Evolutionary conservation across 2,329 filamentous ascomycete genomes (phyloP).

Genomic region (Aureobasidium lini): DNA sequence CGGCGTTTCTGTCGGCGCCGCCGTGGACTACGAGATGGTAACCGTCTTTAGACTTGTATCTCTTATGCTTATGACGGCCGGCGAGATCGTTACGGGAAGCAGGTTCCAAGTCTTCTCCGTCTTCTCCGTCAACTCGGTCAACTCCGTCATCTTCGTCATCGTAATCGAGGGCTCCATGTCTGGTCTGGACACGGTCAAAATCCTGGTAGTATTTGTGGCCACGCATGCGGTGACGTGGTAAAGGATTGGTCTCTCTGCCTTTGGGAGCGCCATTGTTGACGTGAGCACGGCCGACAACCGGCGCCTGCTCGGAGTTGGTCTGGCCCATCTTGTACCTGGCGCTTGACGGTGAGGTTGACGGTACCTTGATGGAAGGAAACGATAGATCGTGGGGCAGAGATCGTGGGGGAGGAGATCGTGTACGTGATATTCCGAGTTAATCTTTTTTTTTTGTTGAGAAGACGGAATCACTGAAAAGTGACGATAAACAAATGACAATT

Average conservation of each 20-base stretch:
- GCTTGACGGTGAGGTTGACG: too few species aligned
- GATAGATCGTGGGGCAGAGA: too few species aligned
- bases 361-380: too few species aligned
- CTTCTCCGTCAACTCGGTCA: too few species aligned
- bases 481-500: background rate
- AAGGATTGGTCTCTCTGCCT: too few species aligned
- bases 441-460: background rate
- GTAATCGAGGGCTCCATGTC: background rate
- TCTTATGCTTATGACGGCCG: background rate
- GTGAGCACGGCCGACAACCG: background rate
- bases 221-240: background rate
- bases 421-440: too few species aligned
- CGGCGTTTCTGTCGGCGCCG: background rate
- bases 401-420: too few species aligned
- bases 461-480: background rate
- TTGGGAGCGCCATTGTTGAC: background rate
- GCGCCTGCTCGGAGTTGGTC: background rate
- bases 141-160: too few species aligned
- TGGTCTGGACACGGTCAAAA: background rate
- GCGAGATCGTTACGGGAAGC: too few species aligned
- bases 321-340: background rate
- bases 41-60: background rate
- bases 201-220: background rate
- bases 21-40: background rate
- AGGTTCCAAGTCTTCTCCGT: too few species aligned